Evolutionary conservation across 2,329 filamentous ascomycete species (phyloP).

Genomic region (Pseudogymnoascus sp.): DNA sequence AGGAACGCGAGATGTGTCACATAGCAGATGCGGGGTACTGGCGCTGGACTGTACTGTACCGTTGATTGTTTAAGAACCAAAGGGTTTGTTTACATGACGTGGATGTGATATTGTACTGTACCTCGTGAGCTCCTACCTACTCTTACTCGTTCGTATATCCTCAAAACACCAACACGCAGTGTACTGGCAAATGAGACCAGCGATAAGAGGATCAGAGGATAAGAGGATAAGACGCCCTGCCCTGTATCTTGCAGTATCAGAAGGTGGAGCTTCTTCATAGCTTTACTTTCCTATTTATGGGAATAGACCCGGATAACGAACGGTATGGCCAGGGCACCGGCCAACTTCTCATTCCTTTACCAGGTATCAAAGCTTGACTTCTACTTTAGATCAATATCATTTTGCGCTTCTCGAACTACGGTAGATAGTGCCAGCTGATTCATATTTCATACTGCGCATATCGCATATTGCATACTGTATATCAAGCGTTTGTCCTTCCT

Average conservation of each 20-base stretch:
- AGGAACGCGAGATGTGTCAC: not conserved
- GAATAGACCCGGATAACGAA: not conserved
- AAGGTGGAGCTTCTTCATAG: not conserved
- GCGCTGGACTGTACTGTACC: not conserved
- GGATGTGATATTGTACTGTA: not conserved
- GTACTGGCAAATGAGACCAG: not conserved
- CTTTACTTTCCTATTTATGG: not conserved
- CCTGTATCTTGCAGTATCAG: not conserved
- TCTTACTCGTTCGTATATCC: not conserved
- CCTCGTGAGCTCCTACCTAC: not conserved
- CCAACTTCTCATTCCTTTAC: not conserved
- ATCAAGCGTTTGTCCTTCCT: not conserved
- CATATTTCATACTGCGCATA: not conserved
- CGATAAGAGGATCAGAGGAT: not conserved
- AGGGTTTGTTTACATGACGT: constrained; percentile 1
- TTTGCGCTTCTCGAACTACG: not conserved
- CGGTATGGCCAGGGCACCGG: not conserved
- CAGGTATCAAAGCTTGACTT: not conserved
- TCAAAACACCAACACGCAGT: not conserved
- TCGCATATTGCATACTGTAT: not conserved
- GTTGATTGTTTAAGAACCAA: not conserved
- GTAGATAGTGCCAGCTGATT: not conserved
- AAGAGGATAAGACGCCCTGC: not conserved
- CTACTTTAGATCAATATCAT: not conserved
- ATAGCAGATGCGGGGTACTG: not conserved